These are phyloP conservation scores for Solanum chacoense DNA, from an alignment of 305 asterid genomes.

Conservation along the genomic window DNA sequence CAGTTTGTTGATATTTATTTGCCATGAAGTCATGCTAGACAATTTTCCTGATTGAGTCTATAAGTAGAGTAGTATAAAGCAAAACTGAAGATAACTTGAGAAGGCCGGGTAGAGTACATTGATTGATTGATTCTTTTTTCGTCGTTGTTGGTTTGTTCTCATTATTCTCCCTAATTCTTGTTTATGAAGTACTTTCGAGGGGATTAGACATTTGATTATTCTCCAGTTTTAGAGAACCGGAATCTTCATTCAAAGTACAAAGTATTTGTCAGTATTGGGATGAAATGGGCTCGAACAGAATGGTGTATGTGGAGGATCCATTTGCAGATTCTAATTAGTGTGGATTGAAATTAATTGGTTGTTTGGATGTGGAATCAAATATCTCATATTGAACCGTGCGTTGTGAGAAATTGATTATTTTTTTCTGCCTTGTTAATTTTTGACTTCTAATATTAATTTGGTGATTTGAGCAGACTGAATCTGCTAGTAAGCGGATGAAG, in stretches of 20 bases:
- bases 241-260: not conserved
- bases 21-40: not conserved
- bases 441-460: not conserved
- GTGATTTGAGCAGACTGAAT: slow-evolving; percentile 15
- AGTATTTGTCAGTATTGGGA: not conserved
- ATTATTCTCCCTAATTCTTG: not conserved
- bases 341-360: not conserved
- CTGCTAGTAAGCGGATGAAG: slow-evolving; percentile 25
- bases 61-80: not conserved
- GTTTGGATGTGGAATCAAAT: not conserved
- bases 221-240: not conserved
- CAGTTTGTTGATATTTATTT: not conserved
- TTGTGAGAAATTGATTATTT: not conserved
- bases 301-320: not conserved
- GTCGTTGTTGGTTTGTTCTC: not conserved
- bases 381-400: not conserved
- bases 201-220: not conserved
- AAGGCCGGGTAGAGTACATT: not conserved
- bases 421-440: not conserved
- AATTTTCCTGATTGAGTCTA: not conserved
- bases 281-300: not conserved
- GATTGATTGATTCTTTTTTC: not conserved
- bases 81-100: not conserved
- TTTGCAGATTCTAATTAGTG: not conserved
- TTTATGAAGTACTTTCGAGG: not conserved